Percentiles rank a stretch among this genome's conserved stretches.
phyloP scores from a whole-genome alignment of 1,139 yeast genomes.

The Diutina mesorugosa region DNA sequence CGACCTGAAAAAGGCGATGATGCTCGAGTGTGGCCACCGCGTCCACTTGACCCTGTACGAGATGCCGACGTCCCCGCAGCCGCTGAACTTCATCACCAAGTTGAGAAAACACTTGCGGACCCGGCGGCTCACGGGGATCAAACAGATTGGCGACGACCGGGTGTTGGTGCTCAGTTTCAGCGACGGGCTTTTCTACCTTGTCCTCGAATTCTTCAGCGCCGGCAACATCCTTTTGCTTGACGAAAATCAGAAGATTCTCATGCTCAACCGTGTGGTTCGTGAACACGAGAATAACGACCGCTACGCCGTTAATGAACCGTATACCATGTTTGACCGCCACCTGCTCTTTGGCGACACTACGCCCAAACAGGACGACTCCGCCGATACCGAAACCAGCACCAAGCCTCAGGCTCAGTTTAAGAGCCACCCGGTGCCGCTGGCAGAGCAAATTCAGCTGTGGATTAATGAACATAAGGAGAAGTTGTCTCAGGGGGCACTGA shows the following conservation, averaged over 20 bases:
- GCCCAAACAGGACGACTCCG: constrained; percentile 22
- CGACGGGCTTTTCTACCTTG: constrained; percentile 68
- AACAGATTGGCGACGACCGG: constrained; percentile 70
- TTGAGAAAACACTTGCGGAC: constrained; percentile 78
- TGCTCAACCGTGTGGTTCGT: constrained; percentile 67
- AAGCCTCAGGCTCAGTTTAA: constrained; percentile 9
- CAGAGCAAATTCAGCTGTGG: constrained; percentile 36
- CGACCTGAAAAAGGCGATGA: constrained; percentile 62
- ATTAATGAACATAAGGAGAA: constrained; percentile 24
- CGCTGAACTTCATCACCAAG: constrained; percentile 77
- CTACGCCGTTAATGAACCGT: constrained; percentile 63
- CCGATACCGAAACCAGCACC: constrained; percentile 10
- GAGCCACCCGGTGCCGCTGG: constrained; percentile 6
- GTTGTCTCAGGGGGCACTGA: constrained; percentile 9
- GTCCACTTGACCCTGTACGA: constrained; percentile 70
- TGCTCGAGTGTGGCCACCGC: constrained; percentile 81
- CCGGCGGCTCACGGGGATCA: constrained; percentile 58
- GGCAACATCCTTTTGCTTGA: constrained; percentile 81
- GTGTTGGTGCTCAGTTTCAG: constrained; percentile 70
- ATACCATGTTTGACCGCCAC: constrained; percentile 41
- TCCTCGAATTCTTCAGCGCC: constrained; percentile 86
- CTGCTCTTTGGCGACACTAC: neutral
- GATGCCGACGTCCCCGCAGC: constrained; percentile 67
- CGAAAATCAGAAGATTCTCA: constrained; percentile 49
- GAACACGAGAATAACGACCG: constrained; percentile 51